Evolutionary conservation across 208 protist species (phyloP).

Genomic region (Trypanosoma boissoni): DNA sequence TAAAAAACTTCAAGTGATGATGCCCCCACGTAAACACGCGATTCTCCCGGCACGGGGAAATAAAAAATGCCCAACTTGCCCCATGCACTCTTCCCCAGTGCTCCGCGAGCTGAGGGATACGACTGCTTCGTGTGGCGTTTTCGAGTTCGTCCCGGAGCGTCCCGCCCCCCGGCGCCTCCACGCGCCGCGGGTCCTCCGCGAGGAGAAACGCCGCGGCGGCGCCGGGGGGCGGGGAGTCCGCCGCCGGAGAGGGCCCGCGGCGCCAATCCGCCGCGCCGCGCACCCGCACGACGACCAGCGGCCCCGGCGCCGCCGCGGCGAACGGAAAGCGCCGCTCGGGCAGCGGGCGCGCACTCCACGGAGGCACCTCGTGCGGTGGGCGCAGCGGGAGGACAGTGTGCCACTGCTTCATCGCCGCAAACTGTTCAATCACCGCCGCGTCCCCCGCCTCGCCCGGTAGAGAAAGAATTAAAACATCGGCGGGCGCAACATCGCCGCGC

Average conservation of each 20-base stretch:
- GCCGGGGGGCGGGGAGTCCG: no score
- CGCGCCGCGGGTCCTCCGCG: slow-evolving; percentile 9
- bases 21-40: slow-evolving; percentile 7
- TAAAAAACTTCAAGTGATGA: neutral
- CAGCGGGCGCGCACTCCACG: neutral
- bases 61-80: slow-evolving; percentile 16
- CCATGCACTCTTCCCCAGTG: slow-evolving; percentile 4
- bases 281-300: no score
- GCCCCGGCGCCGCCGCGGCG: neutral
- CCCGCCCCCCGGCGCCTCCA: neutral
- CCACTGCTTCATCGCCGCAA: slow-evolving; percentile 5
- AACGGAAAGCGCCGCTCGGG: neutral
- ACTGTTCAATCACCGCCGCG: slow-evolving; percentile 1
- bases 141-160: slow-evolving; percentile 13
- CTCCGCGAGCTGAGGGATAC: slow-evolving; percentile 6
- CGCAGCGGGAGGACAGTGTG: slow-evolving; percentile 3
- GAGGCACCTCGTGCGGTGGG: neutral
- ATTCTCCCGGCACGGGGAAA: slow-evolving; percentile 17
- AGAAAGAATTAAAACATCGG: slow-evolving; percentile 20
- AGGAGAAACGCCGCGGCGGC: slow-evolving; percentile 20
- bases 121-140: neutral
- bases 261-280: no score
- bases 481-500: slow-evolving; percentile 18
- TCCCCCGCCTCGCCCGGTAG: no score
- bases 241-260: no score